These are phyloP conservation scores for Casuarina glauca DNA, from an alignment of 306 rosid species.

Conservation along the genomic window DNA sequence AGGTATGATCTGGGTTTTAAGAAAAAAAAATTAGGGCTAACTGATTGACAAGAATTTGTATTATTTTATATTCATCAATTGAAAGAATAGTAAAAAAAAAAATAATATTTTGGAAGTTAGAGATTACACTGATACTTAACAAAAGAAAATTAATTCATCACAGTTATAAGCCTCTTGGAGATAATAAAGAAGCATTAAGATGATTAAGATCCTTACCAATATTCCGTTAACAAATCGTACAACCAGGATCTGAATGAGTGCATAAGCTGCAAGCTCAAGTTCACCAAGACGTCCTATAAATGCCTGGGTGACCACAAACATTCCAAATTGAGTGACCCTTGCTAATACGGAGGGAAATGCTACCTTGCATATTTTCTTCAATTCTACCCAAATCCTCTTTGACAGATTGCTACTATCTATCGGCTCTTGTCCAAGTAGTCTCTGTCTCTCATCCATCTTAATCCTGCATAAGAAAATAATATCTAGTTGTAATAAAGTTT, in stretches of 20 bases:
- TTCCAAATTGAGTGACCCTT: slow-evolving; percentile 46
- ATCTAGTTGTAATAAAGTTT: neutral
- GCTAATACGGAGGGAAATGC: slow-evolving; percentile 62
- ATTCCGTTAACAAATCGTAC: slow-evolving; percentile 55
- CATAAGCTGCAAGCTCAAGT: slow-evolving; percentile 51
- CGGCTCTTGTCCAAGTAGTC: slow-evolving; percentile 3
- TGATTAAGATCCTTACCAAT: slow-evolving; percentile 24
- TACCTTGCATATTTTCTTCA: slow-evolving; percentile 40
- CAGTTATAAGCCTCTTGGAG: neutral
- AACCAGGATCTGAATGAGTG: slow-evolving; percentile 48
- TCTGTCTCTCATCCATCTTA: slow-evolving; percentile 19
- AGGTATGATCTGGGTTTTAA: no score
- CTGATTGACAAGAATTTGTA: no score
- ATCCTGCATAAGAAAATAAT: neutral
- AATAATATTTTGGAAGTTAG: neutral
- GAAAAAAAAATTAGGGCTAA: no score
- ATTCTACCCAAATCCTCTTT: slow-evolving; percentile 46
- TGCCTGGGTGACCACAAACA: slow-evolving; percentile 51
- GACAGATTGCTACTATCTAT: slow-evolving; percentile 12
- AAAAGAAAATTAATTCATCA: neutral
- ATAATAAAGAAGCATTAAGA: neutral
- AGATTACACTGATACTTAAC: neutral
- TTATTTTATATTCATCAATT: no score
- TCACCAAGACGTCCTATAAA: slow-evolving; percentile 58
- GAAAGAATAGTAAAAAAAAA: neutral